phyloP scores from a whole-genome alignment of 163 green algal genomes.

The Prototheca wickerhamii region DNA sequence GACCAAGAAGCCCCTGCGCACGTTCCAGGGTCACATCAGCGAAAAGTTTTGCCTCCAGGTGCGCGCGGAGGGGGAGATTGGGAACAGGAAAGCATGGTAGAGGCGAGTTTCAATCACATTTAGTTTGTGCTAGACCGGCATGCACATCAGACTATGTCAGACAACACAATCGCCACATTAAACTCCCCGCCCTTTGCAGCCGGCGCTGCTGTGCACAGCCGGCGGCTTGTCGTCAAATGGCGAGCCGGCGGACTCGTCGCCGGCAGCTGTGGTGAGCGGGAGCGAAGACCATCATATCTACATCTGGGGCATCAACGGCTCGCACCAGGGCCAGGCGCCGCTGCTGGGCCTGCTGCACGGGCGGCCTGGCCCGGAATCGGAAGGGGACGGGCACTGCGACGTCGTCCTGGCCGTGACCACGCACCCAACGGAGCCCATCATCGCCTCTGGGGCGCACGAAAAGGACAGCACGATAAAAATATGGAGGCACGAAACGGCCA shows the following conservation, averaged over 20 bases:
- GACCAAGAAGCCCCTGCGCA: constrained; percentile 42
- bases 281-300: constrained; percentile 61
- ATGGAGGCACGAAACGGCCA: constrained; percentile 22
- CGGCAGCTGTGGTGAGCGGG: constrained; percentile 40
- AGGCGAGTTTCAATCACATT: constrained; percentile 1
- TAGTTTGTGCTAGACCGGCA: no score
- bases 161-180: no score
- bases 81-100: constrained; percentile 30
- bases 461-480: constrained; percentile 44
- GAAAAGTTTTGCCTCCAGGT: constrained; percentile 46
- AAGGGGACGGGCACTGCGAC: constrained; percentile 41
- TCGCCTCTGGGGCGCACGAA: constrained; percentile 33
- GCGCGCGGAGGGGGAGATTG: constrained; percentile 6
- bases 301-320: constrained; percentile 56
- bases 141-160: no score
- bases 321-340: constrained; percentile 10
- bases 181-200: no score
- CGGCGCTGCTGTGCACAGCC: not conserved
- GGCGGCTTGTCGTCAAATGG: no score
- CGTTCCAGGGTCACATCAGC: constrained; percentile 66
- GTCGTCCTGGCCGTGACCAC: constrained; percentile 38
- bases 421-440: constrained; percentile 19
- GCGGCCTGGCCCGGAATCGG: constrained; percentile 8
- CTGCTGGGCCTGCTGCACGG: constrained; percentile 37
- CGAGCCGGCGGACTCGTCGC: no score